Evolutionary conservation across 768 basidiomycete species (phyloP), one percentile per base, ranked within the genome.

Genomic region (Mycena metata): DNA sequence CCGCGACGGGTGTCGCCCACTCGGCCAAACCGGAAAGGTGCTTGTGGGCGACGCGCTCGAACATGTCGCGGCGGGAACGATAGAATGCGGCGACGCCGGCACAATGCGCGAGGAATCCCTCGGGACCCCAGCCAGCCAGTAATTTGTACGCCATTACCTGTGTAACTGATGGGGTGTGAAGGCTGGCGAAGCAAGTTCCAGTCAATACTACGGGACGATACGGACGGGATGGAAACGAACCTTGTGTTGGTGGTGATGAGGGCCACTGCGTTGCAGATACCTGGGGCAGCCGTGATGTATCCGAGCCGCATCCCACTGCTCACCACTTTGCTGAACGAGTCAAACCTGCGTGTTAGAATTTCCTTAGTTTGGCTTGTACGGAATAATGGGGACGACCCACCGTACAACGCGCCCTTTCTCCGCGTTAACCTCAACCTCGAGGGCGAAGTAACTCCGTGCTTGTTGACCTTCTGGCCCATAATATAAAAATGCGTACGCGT

Each of bases 251-350:
- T 65, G 69, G 86, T 85, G 76, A 89, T 82, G 50, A 85, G 77
- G 73, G 91, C 86, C 35, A 93, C 88, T 0, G 83, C 83, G 51
- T 85, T 79, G 6, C 88, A 64, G 23, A 93, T 77, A 8, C 76
- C 75, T 50, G 81, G 82, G 3, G 91, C 89, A 4, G 88, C 91
- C 0, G 88, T 86, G 7, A 84, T 85, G 74, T 88, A 91, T 9
- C 91, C 92, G 58, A 92, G 76, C 16, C 89, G 85, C 78, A 90
- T 85, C 10, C 89, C 88, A 21, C 84, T 79, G 17, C 83, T 84
- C 33, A 85, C 81, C 23, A 92, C 80, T 77, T 93, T 93, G 66
- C 88, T 89, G 63, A 93, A 83, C 62, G 89, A 90, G 73, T 93
- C 91, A 75, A 93, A 91, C 16, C 91, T 86, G 11, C 0, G 23